Conservation (phyloP, 495 filamentous ascomycete genomes). For the Hypoxylon trugodes region DNA sequence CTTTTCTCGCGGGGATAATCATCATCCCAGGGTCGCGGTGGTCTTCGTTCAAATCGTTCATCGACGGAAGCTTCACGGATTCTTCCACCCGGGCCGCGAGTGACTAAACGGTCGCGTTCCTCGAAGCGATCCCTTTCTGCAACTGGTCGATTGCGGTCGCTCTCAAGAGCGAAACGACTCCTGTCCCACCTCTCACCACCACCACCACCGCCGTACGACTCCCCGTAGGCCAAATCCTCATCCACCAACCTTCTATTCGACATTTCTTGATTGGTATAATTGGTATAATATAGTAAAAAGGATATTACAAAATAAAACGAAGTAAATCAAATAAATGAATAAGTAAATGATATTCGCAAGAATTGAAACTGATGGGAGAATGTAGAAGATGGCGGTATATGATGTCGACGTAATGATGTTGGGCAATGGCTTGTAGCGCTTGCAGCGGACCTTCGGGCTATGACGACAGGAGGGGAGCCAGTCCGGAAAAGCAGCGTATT, state of each 20-base stretch:
- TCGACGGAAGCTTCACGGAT: slow-evolving; percentile 45
- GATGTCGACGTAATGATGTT: slow-evolving; percentile 8
- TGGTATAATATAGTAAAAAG: neutral
- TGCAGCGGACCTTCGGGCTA: slow-evolving; percentile 18
- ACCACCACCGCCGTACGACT: slow-evolving; percentile 46
- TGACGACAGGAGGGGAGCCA: slow-evolving; percentile 28
- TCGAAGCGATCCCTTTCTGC: slow-evolving; percentile 46
- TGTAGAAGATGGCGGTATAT: slow-evolving; percentile 8
- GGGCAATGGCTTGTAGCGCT: slow-evolving; percentile 1
- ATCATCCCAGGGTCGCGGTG: slow-evolving; percentile 48
- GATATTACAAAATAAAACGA: too few species aligned
- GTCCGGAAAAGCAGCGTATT: slow-evolving; percentile 25
- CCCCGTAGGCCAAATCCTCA: slow-evolving; percentile 48
- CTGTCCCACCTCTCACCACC: slow-evolving; percentile 55
- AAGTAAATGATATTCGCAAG: neutral
- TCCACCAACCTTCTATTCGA: slow-evolving; percentile 45
- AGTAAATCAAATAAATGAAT: too few species aligned
- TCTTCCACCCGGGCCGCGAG: slow-evolving; percentile 21
- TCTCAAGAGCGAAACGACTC: slow-evolving; percentile 48
- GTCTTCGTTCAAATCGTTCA: slow-evolving; percentile 45
- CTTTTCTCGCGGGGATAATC: slow-evolving; percentile 48
- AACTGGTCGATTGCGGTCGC: slow-evolving; percentile 24
- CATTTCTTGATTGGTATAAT: slow-evolving; percentile 20
- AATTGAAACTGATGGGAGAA: neutral
- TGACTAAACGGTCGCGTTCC: slow-evolving; percentile 47